Base-by-base conservation (phyloP, 2,329 filamentous ascomycete genomes). In the Mariannaea elegans region DNA sequence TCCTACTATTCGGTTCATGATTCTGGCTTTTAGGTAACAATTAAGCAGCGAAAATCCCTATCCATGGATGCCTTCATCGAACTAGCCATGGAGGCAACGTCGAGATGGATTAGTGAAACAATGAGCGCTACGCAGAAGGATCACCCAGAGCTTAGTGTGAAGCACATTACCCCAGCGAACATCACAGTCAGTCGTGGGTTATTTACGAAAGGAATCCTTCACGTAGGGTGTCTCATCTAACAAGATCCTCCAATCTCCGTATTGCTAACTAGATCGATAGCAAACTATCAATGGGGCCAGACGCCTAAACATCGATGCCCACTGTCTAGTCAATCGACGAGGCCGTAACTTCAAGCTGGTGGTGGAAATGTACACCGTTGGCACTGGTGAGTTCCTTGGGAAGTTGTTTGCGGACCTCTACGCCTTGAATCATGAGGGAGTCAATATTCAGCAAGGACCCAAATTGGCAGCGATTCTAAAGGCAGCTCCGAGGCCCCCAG, bases 241-340 rank as follows among this genome's bases (percentile, higher is more conserved):
- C 7, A 18, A 7, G 16, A 36, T 27, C 9, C 24, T 27, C 24
- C 24, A 27, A 27, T 27, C 24, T 8, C 23, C 34, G 9, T 19
- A 12, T 3, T 16, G 12, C 39, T 56, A 13, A 56, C 45, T 5
- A 7, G 8, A 8, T 5, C 18, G 14, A 23, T 18, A 75, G 71
- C 36, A 64, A 53, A 74, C 71, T 8, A 45, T 66, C n/a, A 60
- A 64, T 1, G 71, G 72, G 1, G 50, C 49, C 2, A 66, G 65
- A 19, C 48, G 31, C 19, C 65, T 73, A 13, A 65, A 66, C 18
- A 38, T 75, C 8, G 66, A 74, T 13, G 71, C 66, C 4, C 55
- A 61, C n/a, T 16, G 13, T 8, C 4, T 5, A 14, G 63, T 2
- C 31, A 38, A 6, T 39, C 62, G 13, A 29, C 27, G 8, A 9